A percentile compares a stretch with the other conserved stretches of the same genome.
These are phyloP conservation scores for Neurospora terricola DNA, from an alignment of 495 filamentous ascomycete species.

Conservation along the genomic window DNA sequence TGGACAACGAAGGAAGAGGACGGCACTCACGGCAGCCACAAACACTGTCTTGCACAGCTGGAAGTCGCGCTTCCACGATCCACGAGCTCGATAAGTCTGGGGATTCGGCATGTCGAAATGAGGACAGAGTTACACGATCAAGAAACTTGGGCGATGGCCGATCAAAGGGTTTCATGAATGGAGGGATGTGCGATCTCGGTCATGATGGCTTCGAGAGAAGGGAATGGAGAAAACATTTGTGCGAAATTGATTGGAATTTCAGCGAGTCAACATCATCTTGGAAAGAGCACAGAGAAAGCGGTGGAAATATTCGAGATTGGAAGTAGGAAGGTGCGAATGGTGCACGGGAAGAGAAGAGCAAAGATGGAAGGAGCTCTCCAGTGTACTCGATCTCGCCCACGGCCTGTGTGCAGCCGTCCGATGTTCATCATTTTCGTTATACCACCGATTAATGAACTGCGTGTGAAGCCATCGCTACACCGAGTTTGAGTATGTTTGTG, in stretches of 20 bases:
- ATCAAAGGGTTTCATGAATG: neutral
- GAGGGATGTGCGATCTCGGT: neutral
- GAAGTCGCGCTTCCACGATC: constrained; percentile 6
- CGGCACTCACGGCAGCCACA: constrained; percentile 8
- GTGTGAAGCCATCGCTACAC: neutral
- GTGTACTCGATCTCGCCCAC: neutral
- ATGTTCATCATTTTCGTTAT: neutral
- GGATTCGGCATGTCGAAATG: neutral
- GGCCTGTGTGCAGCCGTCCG: neutral
- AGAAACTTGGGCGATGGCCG: neutral
- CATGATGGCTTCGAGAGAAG: neutral
- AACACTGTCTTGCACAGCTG: constrained; percentile 16
- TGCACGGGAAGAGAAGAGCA: neutral
- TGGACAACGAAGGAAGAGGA: neutral
- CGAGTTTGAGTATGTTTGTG: neutral
- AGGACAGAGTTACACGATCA: neutral
- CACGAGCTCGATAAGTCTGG: neutral
- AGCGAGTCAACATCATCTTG: neutral
- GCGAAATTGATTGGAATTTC: neutral
- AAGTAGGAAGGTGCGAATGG: neutral
- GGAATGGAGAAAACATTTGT: neutral
- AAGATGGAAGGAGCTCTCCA: neutral
- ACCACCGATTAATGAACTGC: neutral
- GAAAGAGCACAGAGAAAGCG: neutral
- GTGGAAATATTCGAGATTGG: neutral